These are phyloP conservation scores for Cyberlindnera subsufficiens DNA, from an alignment of 805 yeast genomes.

Conservation along the genomic window DNA sequence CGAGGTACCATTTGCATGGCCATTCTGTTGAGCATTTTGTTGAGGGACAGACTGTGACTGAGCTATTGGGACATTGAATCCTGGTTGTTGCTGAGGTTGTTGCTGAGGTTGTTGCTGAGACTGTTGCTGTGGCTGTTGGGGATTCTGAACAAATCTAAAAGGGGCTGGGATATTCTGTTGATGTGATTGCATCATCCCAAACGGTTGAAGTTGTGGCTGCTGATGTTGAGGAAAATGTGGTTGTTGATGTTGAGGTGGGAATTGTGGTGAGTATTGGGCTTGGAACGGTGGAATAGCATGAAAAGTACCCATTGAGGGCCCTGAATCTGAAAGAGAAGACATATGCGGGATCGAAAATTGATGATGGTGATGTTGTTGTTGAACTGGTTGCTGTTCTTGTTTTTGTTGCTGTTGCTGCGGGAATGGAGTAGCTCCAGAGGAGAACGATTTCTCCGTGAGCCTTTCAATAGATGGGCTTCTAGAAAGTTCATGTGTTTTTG, in stretches of 20 bases:
- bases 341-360: not conserved
- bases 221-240: not conserved
- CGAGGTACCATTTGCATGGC: no score
- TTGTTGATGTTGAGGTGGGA: constrained; percentile 4
- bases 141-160: no score
- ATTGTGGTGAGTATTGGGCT: not conserved
- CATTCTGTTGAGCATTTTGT: no score
- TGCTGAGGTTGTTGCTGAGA: constrained; percentile 7
- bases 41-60: not conserved
- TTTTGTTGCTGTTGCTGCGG: constrained; percentile 3
- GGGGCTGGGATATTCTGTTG: not conserved
- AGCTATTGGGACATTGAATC: not conserved
- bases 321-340: no score
- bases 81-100: constrained; percentile 1
- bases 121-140: constrained; percentile 1
- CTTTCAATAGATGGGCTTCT: not conserved
- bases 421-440: not conserved
- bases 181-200: no score
- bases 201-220: constrained; percentile 1
- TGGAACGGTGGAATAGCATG: not conserved
- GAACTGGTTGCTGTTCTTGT: not conserved
- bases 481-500: not conserved
- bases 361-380: no score
- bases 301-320: no score
- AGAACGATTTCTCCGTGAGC: not conserved